Percentiles rank a stretch among this genome's conserved stretches.
These are phyloP conservation scores for Aspergillus sp. DNA, from an alignment of 2,329 filamentous ascomycete genomes.

Conservation along the genomic window DNA sequence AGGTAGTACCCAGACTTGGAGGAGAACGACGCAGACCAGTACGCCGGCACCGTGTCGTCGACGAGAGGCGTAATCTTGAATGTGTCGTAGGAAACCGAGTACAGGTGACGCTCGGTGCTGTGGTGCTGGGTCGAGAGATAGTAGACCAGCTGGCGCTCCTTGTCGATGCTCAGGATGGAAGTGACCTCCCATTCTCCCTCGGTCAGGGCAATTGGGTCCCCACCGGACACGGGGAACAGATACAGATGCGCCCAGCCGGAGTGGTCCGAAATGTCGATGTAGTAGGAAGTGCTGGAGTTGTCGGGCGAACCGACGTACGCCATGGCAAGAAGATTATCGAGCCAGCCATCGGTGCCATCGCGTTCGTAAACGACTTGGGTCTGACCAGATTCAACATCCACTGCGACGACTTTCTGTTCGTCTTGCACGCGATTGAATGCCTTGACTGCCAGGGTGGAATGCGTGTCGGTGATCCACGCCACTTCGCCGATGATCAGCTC, in stretches of 20 bases:
- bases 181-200: constrained; percentile 66
- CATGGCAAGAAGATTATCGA: constrained; percentile 52
- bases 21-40: constrained; percentile 66
- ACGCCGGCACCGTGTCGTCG: constrained; percentile 57
- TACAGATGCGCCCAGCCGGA: constrained; percentile 67
- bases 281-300: constrained; percentile 47
- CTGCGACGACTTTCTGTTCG: constrained; percentile 59
- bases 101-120: constrained; percentile 66
- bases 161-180: constrained; percentile 60
- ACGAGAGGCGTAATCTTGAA: constrained; percentile 59
- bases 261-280: constrained; percentile 66
- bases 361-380: constrained; percentile 55
- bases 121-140: constrained; percentile 65
- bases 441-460: constrained; percentile 62
- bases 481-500: constrained; percentile 68
- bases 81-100: constrained; percentile 60
- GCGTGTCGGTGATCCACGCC: constrained; percentile 63
- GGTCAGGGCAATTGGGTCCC: constrained; percentile 58
- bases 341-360: constrained; percentile 61
- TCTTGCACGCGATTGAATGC: constrained; percentile 70
- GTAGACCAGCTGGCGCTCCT: constrained; percentile 57
- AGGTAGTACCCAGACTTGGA: constrained; percentile 63
- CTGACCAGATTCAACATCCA: constrained; percentile 51
- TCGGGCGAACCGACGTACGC: constrained; percentile 44
- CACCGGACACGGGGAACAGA: constrained; percentile 58